Base-by-base conservation (phyloP, 2,329 filamentous ascomycete species). In the Trichoderma koningiopsis region DNA sequence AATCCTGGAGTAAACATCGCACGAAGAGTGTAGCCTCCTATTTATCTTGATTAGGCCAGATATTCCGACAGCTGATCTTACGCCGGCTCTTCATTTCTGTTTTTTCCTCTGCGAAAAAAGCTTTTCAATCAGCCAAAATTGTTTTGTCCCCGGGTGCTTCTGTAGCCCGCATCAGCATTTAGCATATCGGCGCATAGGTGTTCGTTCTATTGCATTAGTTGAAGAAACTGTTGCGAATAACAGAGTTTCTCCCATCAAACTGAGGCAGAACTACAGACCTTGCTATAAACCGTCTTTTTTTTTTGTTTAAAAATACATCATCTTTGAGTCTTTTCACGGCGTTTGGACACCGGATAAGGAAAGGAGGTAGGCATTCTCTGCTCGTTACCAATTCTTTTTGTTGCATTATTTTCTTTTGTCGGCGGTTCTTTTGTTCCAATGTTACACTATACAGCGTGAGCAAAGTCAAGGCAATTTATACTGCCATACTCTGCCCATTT, bases 1-100 rank as follows among this genome's bases (percentile, higher is more conserved):
- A 81, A 81, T 37, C 86, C 85, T 2, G 86, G 84, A 13, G 80
- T 81, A 72, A 87, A 86, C 74, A 75, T 81, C 79, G 70, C 83
- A 73, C 74, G 74, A 68, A 72, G 72, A 70, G 33, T 70, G 22
- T 77, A 71, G 70, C 7, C n/a, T 58, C 3, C 47, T 19, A 29
- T 35, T 47, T 22, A 33, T 24, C n/a, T 10, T n/a, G n/a, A 19
- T 35, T 19, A n/a, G 27, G 24, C 16, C 27, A 47, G n/a, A 11
- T 11, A 14, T 13, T n/a, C 35, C 33, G n/a, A 40, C 35, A 57
- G 40, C 11, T 43, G 14, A 37, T 22, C 22, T 27, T 37, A 14
- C 27, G 49, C 35, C 14, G n/a, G 13, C 55, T 52, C 37, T 52
- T 3, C 27, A 27, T 27, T 27, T 27, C 2, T 27, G 27, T 27